Evolutionary conservation across 2,329 filamentous ascomycete genomes (phyloP).

Genomic region (Phoma sp.): DNA sequence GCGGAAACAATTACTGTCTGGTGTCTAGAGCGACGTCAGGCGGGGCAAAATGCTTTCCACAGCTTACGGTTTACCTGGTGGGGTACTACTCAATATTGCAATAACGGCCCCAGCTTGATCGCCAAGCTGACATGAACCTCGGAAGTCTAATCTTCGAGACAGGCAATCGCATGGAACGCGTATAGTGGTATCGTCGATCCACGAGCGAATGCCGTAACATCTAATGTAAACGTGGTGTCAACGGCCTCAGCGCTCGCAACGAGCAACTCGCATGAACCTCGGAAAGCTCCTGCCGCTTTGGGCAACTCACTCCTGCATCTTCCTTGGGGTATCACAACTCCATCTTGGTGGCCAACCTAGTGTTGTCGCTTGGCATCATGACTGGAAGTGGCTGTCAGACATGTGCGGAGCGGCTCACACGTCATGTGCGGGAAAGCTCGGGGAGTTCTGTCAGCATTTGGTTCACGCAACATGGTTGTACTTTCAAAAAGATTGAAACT

Average conservation of each 20-base stretch:
- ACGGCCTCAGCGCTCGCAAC: slow-evolving; percentile 4
- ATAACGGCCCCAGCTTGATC: not conserved
- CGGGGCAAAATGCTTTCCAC: slow-evolving; percentile 9
- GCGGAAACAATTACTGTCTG: not conserved
- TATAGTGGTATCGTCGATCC: not conserved
- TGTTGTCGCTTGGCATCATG: not conserved
- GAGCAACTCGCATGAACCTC: not conserved
- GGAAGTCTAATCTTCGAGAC: not conserved
- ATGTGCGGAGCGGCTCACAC: not conserved
- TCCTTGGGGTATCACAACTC: not conserved
- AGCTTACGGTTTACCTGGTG: not conserved
- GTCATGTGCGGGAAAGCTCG: not conserved
- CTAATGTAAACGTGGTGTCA: not conserved
- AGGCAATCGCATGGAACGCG: not conserved
- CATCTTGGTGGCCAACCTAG: not conserved
- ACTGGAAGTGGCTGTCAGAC: not conserved
- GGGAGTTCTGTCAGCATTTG: too few relatives aligned
- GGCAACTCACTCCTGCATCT: not conserved
- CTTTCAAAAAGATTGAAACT: too few relatives aligned
- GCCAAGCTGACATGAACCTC: not conserved
- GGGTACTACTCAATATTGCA: slow-evolving; percentile 1
- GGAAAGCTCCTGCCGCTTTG: not conserved
- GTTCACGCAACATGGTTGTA: too few relatives aligned
- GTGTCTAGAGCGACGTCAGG: not conserved
- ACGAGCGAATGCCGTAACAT: not conserved